Evolutionary conservation across 2,329 filamentous ascomycete species (phyloP).

Genomic region (Aureobasidium sp.): DNA sequence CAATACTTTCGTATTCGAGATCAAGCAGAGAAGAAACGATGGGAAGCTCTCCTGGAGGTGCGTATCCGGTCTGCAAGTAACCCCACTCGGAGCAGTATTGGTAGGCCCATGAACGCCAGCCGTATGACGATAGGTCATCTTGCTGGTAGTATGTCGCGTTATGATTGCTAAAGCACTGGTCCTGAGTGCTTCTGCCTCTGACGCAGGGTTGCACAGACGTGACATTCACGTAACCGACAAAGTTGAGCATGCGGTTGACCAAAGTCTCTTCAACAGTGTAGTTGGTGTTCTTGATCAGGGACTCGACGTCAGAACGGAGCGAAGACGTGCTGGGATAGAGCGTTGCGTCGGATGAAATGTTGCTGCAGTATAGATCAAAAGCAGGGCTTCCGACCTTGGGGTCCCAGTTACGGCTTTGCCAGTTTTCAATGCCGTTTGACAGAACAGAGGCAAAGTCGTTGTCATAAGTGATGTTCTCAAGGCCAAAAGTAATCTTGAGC

Average conservation of each 20-base stretch:
- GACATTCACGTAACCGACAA: conserved; percentile 46
- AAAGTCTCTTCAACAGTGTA: conserved; percentile 36
- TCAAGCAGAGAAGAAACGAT: conserved; percentile 64
- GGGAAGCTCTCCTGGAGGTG: conserved; percentile 56
- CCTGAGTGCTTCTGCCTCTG: conserved; percentile 32
- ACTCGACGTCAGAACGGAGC: conserved; percentile 33
- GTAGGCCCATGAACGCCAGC: conserved; percentile 49
- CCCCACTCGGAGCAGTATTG: conserved; percentile 61
- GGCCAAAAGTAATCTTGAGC: conserved; percentile 48
- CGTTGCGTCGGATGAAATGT: conserved; percentile 41
- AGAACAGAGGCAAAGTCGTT: conserved; percentile 3
- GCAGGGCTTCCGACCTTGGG: conserved; percentile 41
- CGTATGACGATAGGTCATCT: conserved; percentile 33
- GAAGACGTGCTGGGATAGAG: conserved; percentile 36
- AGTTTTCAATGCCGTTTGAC: conserved; percentile 27
- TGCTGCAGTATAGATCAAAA: conserved; percentile 49
- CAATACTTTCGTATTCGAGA: conserved; percentile 51
- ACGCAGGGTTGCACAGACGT: conserved; percentile 36
- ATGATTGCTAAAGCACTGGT: conserved; percentile 45
- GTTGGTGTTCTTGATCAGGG: conserved; percentile 41
- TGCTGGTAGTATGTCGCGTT: conserved; percentile 40
- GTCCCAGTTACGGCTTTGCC: conserved; percentile 55
- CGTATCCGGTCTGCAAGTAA: conserved; percentile 65
- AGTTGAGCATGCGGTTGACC: conserved; percentile 48
- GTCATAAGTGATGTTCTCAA: conserved; percentile 37